Percentiles rank a stretch among this genome's conserved stretches.
Evolutionary conservation across 805 yeast genomes (phyloP).

Genomic region (Candida namnaoensis): DNA sequence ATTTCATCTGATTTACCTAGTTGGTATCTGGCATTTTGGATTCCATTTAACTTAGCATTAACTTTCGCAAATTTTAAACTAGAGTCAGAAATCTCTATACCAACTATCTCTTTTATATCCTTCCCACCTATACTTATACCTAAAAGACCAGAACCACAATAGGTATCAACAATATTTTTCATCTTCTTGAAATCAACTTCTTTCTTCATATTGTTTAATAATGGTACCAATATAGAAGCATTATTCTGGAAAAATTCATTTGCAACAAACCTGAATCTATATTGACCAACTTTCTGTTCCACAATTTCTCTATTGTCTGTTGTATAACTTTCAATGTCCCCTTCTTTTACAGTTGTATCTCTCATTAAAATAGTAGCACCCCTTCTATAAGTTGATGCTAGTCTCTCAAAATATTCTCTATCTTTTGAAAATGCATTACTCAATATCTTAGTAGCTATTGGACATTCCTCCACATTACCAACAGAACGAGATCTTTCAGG

Average conservation of each 20-base stretch:
- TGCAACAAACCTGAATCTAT: constrained; percentile 80
- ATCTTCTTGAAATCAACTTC: constrained; percentile 40
- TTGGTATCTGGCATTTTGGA: constrained; percentile 69
- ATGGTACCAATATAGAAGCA: constrained; percentile 78
- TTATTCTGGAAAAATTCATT: constrained; percentile 96
- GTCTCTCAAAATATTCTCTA: constrained; percentile 40
- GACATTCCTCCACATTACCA: constrained; percentile 84
- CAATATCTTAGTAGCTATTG: constrained; percentile 77
- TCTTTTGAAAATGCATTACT: constrained; percentile 65
- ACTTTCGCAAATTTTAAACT: constrained; percentile 77
- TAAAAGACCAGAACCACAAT: constrained; percentile 93
- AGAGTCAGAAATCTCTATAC: constrained; percentile 90
- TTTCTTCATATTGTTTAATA: constrained; percentile 68
- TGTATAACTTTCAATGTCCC: constrained; percentile 41
- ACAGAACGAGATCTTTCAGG: constrained; percentile 29
- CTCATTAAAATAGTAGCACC: constrained; percentile 88
- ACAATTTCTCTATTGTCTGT: constrained; percentile 73
- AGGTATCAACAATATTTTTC: constrained; percentile 82
- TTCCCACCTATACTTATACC: constrained; percentile 66
- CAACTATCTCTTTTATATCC: constrained; percentile 69
- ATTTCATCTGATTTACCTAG: constrained; percentile 89
- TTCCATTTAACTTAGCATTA: constrained; percentile 66
- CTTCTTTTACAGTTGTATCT: constrained; percentile 49
- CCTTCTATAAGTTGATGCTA: constrained; percentile 39
- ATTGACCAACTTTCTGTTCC: constrained; percentile 61